Evolutionary conservation across 345 rosid genomes (phyloP).

Genomic region (Bretschneidera sinensis): DNA sequence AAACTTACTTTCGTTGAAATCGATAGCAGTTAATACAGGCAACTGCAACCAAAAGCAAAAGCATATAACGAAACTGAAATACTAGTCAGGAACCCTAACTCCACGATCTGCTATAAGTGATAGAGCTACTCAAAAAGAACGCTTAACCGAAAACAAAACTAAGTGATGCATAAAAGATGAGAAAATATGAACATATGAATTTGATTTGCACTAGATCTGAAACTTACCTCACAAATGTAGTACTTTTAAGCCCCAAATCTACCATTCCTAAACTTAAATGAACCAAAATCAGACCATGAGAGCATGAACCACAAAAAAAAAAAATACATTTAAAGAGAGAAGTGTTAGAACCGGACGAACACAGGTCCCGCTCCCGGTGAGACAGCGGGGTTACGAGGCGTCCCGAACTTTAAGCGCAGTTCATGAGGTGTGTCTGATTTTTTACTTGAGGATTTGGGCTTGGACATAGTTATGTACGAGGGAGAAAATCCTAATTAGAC

Average conservation of each 20-base stretch:
- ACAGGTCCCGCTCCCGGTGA: too few species aligned
- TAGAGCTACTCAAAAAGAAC: neutral
- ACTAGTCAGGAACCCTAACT: constrained; percentile 8
- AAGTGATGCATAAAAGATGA: neutral
- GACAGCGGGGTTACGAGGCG: neutral
- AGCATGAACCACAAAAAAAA: neutral
- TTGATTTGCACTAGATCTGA: constrained; percentile 50
- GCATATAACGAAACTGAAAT: neutral
- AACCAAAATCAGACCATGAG: constrained; percentile 2
- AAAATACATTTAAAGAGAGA: constrained; percentile 2
- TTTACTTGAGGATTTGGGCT: too few species aligned
- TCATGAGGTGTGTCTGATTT: too few species aligned
- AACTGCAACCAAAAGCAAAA: constrained; percentile 5
- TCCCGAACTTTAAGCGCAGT: too few species aligned
- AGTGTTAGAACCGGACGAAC: too few species aligned
- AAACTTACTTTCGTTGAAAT: too few species aligned
- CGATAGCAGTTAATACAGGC: neutral
- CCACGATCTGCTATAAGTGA: neutral
- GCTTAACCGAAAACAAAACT: neutral
- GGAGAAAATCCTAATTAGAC: too few species aligned
- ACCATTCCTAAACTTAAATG: constrained; percentile 32
- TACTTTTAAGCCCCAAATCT: constrained; percentile 32
- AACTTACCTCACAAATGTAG: constrained; percentile 35
- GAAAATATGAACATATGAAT: neutral
- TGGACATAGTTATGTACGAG: too few species aligned